Evolutionary conservation across 371 early-diverging fungal species (phyloP).

Genomic region (Amoeboradix gromovi): DNA sequence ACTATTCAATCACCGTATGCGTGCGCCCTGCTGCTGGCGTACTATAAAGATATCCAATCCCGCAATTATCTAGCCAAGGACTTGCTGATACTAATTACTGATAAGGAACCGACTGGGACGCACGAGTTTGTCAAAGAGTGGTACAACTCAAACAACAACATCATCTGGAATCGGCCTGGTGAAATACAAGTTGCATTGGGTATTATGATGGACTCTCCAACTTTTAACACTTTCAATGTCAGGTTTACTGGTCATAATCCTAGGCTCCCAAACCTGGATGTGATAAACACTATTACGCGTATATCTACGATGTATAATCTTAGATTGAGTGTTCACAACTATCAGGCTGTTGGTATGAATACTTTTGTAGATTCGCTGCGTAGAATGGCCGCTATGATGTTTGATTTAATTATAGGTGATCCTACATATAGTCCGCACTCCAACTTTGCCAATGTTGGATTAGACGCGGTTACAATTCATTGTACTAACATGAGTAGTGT

Average conservation of each 20-base stretch:
- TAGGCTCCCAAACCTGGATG: background rate
- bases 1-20: background rate
- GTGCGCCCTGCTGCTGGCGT: background rate
- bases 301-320: background rate
- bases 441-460: background rate
- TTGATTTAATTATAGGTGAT: background rate
- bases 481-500: background rate
- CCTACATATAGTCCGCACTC: background rate
- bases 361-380: background rate
- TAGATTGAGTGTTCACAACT: background rate
- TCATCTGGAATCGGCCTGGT: background rate
- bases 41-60: background rate
- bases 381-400: background rate
- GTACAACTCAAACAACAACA: background rate
- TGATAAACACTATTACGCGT: background rate
- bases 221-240: background rate
- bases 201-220: background rate
- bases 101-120: background rate
- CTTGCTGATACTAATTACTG: background rate
- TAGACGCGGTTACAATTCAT: background rate
- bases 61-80: background rate
- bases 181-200: background rate
- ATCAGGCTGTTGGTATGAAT: background rate
- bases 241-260: background rate
- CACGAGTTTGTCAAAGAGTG: background rate